Conservation (phyloP, 129 eudicot genomes). For the Calendula officinalis region DNA sequence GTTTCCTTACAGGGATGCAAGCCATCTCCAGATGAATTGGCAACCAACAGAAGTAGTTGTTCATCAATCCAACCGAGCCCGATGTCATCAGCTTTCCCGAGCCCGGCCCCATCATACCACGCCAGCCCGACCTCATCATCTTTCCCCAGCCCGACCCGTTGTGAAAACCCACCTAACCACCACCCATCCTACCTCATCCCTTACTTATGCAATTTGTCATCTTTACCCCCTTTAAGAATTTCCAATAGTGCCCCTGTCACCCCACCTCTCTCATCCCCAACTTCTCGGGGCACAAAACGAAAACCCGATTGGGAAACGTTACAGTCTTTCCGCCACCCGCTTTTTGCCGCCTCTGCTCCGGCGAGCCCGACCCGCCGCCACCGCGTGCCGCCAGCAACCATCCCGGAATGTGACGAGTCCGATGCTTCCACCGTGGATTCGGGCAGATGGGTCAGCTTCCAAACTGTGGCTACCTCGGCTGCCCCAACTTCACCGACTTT, state of each 20-base stretch:
- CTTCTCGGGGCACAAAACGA: constrained; percentile 61
- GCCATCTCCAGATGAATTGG: constrained; percentile 53
- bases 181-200: constrained; percentile 65
- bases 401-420: constrained; percentile 89
- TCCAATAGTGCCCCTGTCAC: constrained; percentile 93
- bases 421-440: constrained; percentile 76
- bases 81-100: constrained; percentile 65
- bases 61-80: constrained; percentile 83
- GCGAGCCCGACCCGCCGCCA: constrained; percentile 77
- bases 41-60: constrained; percentile 51
- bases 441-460: constrained; percentile 78
- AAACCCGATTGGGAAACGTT: constrained; percentile 63
- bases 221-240: constrained; percentile 68
- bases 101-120: constrained; percentile 86
- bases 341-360: constrained; percentile 78
- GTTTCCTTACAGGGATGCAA: constrained; percentile 60
- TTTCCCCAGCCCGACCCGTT: constrained; percentile 75
- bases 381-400: constrained; percentile 56
- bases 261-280: constrained; percentile 87
- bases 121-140: constrained; percentile 87
- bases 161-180: constrained; percentile 52
- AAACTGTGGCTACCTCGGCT: constrained; percentile 37
- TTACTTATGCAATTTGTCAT: constrained; percentile 58
- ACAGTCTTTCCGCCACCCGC: constrained; percentile 52
- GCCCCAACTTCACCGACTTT: constrained; percentile 83